Evolutionary conservation across 2,329 filamentous ascomycete genomes (phyloP).

Genomic region (Colletotrichum melonis): DNA sequence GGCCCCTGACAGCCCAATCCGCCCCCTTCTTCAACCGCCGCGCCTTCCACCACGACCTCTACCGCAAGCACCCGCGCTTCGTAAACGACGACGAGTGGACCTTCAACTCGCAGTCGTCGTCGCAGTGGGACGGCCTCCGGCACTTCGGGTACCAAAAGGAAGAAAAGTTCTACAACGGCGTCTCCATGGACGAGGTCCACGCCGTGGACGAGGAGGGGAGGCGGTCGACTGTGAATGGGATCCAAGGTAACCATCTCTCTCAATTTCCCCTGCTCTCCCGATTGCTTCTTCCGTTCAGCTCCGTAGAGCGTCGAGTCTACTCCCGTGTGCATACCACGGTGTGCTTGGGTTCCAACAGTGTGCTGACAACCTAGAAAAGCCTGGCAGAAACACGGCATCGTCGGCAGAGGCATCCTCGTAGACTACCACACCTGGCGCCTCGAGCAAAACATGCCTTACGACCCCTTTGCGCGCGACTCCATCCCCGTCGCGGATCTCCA

Average conservation of each 20-base stretch:
- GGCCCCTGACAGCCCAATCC: conserved; percentile 46
- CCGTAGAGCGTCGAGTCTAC: no score
- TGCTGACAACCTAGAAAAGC: conserved; percentile 19
- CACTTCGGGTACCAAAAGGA: conserved; percentile 53
- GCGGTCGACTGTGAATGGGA: conserved; percentile 40
- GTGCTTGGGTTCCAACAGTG: no score
- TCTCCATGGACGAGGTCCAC: conserved; percentile 62
- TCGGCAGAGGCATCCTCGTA: conserved; percentile 61
- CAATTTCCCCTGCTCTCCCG: no score
- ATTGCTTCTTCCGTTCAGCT: no score
- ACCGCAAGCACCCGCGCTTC: conserved; percentile 41
- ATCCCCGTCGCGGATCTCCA: conserved; percentile 34
- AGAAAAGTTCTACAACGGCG: conserved; percentile 46
- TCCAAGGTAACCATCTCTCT: conserved; percentile 21
- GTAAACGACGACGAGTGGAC: conserved; percentile 48
- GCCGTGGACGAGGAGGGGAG: conserved; percentile 26
- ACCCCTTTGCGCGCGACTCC: conserved; percentile 33
- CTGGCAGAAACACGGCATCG: conserved; percentile 50
- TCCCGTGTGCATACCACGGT: no score
- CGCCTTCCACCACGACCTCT: conserved; percentile 44
- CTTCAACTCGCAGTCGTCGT: conserved; percentile 51
- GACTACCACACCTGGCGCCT: conserved; percentile 63
- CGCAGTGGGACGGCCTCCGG: conserved; percentile 53
- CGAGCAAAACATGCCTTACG: conserved; percentile 41
- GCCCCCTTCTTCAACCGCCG: conserved; percentile 47